Conservation (phyloP, 2,329 filamentous ascomycete genomes). For the Coleophoma eucalyptorum region DNA sequence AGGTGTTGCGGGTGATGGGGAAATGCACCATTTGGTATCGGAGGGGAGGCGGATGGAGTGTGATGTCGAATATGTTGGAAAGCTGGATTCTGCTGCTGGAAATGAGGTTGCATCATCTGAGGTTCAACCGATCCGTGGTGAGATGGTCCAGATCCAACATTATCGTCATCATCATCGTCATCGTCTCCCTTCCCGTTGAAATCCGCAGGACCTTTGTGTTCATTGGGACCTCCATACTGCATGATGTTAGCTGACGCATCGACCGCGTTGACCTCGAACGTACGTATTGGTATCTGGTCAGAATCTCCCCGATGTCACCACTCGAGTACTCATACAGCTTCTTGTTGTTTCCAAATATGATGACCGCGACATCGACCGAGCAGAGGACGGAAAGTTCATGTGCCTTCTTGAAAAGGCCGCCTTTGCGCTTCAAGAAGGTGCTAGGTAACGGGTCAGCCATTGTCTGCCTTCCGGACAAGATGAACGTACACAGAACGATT, state of each 20-base stretch:
- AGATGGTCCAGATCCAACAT: conserved; percentile 64
- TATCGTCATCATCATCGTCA: conserved; percentile 79
- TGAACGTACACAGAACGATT: conserved; percentile 85
- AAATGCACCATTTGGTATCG: conserved; percentile 57
- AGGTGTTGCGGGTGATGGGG: conserved; percentile 25
- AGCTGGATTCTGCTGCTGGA: conserved; percentile 57
- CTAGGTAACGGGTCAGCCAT: conserved; percentile 40
- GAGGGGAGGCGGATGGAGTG: conserved; percentile 83
- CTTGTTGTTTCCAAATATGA: conserved; percentile 98
- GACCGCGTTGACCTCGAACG: conserved; percentile 32
- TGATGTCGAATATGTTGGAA: conserved; percentile 80
- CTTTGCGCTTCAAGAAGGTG: conserved; percentile 98
- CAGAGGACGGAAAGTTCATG: conserved; percentile 97
- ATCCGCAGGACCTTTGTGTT: conserved; percentile 93
- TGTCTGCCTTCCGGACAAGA: neutral
- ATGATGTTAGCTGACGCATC: too few species aligned
- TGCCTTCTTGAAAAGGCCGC: conserved; percentile 98
- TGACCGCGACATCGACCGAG: conserved; percentile 96
- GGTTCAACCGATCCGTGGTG: conserved; percentile 35
- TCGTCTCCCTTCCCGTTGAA: conserved; percentile 77
- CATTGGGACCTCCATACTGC: conserved; percentile 87
- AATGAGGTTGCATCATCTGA: conserved; percentile 67
- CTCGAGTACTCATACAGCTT: conserved; percentile 99
- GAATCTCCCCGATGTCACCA: conserved; percentile 84
- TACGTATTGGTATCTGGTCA: conserved; percentile 88